A percentile compares a stretch with the other conserved stretches of the same genome.
These are phyloP conservation scores for Purpureocillium takamizusanense DNA, from an alignment of 2,329 filamentous ascomycete species.

Conservation along the genomic window DNA sequence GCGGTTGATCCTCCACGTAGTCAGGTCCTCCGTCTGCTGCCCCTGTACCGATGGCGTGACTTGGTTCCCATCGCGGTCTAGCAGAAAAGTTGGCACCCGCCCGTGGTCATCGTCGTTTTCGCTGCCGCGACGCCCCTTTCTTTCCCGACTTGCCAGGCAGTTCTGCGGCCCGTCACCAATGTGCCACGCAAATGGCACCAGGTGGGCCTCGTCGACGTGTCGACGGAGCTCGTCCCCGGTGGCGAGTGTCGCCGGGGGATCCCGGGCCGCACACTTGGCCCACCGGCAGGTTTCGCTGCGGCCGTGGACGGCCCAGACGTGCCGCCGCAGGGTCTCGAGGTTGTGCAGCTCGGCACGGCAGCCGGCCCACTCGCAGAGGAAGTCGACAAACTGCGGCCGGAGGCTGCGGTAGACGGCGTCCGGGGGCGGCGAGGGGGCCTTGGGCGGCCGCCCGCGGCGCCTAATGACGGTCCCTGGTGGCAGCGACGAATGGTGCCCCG, in stretches of 20 bases:
- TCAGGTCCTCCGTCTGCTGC: constrained; percentile 39
- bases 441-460: constrained; percentile 33
- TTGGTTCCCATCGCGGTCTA: constrained; percentile 41
- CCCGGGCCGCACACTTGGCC: constrained; percentile 17
- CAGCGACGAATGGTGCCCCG: too few species aligned
- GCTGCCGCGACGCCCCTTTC: too few species aligned
- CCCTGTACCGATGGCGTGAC: constrained; percentile 48
- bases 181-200: constrained; percentile 46
- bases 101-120: too few species aligned
- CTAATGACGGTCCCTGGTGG: constrained; percentile 19
- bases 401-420: constrained; percentile 31
- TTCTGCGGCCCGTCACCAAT: constrained; percentile 50
- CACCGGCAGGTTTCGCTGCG: constrained; percentile 17
- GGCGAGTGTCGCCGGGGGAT: constrained; percentile 23
- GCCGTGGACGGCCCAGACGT: constrained; percentile 42
- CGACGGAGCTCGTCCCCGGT: constrained; percentile 27
- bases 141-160: constrained; percentile 5
- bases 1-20: constrained; percentile 34
- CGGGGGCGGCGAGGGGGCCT: constrained; percentile 26
- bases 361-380: constrained; percentile 49
- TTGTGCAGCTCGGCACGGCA: constrained; percentile 56
- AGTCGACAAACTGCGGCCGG: constrained; percentile 38
- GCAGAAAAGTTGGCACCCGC: constrained; percentile 38
- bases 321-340: constrained; percentile 46
- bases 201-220: constrained; percentile 46